Base-by-base conservation (phyloP, 2,329 filamentous ascomycete genomes). In the Elsinoe batatas region DNA sequence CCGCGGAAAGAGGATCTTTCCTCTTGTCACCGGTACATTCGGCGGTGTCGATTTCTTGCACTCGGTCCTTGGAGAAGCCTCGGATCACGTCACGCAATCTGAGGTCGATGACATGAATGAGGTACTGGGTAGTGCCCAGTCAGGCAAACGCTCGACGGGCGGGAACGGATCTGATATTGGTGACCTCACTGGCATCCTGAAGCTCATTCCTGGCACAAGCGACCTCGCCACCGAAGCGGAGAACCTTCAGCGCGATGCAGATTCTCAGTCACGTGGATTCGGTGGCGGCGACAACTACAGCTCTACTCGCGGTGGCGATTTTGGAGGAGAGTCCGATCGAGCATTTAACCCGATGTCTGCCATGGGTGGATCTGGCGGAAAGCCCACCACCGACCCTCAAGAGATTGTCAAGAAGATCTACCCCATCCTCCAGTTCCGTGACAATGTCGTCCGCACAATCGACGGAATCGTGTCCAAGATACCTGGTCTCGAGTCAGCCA, bases 41-140 rank as follows among this genome's bases (percentile, higher is more conserved):
- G 91, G 91, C 59, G 91, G 91, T 60, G 91, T 95, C 12, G 91
- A 96, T 66, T 96, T 96, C 72, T 75, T 95, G 58, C 89, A 95
- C 73, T 93, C 87, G 1, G 90, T 95, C 30, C 87, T 82, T 61
- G 81, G 81, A 55, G 81, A 84, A 63, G 82, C 95, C 53, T 87
- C 85, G 37, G 91, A 96, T 71, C 95, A 95, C 74, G 76, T 91
- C 58, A 91, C 85, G 30, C 91, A 96, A 68, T 93, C 88, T 59
- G 91, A 97, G 68, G 83, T 97, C 56, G 82, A 94, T 65, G 84
- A 90, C 69, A 83, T 93, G 76, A 85, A 86, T 66, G 57, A 56
- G 2, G 51, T 58, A n/a, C 56, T 57, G 18, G 54, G 58, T 37
- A 56, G 54, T 40, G 46, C 55, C 12, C 35, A 55, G 10, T 33